Conservation (phyloP, 768 basidiomycete genomes). For the Collybia sp. region DNA sequence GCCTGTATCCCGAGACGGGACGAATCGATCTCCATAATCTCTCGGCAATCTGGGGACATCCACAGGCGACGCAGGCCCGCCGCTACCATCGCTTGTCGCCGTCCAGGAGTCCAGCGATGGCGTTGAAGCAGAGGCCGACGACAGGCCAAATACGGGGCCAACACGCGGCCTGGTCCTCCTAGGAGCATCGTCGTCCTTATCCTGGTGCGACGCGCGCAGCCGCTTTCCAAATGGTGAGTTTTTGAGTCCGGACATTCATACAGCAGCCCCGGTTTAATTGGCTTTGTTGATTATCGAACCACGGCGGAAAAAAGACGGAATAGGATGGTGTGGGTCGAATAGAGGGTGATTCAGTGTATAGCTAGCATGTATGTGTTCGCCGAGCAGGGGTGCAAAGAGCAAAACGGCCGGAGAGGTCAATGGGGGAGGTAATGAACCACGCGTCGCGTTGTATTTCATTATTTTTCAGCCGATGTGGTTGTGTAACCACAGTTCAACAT, state of each 20-base stretch:
- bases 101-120: slow-evolving; percentile 54
- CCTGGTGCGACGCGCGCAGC: slow-evolving; percentile 66
- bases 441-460: too few relatives aligned
- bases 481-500: too few relatives aligned
- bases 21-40: slow-evolving; percentile 64
- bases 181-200: slow-evolving; percentile 51
- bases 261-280: too few relatives aligned
- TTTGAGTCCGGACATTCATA: slow-evolving; percentile 67
- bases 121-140: slow-evolving; percentile 36
- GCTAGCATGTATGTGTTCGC: too few relatives aligned
- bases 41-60: slow-evolving; percentile 26
- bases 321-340: too few relatives aligned
- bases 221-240: slow-evolving; percentile 85
- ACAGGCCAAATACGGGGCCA: slow-evolving; percentile 49
- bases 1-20: slow-evolving; percentile 58
- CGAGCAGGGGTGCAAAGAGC: too few relatives aligned
- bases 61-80: slow-evolving; percentile 38
- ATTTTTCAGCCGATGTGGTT: too few relatives aligned
- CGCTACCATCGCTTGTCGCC: slow-evolving; percentile 50
- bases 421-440: too few relatives aligned
- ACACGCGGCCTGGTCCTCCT: slow-evolving; percentile 47
- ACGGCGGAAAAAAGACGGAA: too few relatives aligned
- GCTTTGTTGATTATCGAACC: too few relatives aligned
- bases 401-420: too few relatives aligned
- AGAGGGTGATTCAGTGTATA: too few relatives aligned